Conservation (phyloP, 345 rosid species). For the Hirschfeldia incana region DNA sequence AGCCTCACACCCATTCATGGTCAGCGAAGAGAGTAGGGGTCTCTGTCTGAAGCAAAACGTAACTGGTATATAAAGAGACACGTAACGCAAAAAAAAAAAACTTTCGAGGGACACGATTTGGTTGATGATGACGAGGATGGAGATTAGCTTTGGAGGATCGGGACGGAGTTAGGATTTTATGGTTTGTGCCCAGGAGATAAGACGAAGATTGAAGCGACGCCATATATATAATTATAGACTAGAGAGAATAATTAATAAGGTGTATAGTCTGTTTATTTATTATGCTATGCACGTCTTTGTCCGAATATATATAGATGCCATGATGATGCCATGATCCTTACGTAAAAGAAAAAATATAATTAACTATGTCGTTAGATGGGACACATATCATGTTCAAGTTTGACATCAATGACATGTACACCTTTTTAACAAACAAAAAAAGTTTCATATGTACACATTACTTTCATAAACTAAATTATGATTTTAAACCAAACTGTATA, state of each 20-base stretch:
- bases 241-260: background rate
- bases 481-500: background rate
- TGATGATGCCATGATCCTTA: background rate
- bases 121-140: constrained; percentile 17
- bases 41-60: constrained; percentile 34
- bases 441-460: constrained; percentile 26
- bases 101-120: constrained; percentile 29
- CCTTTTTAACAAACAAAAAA: background rate
- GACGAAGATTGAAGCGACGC: constrained; percentile 25
- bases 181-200: constrained; percentile 20
- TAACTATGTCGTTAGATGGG: background rate
- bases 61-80: background rate
- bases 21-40: constrained; percentile 41
- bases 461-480: constrained; percentile 11
- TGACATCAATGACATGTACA: background rate
- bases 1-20: constrained; percentile 77
- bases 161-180: background rate
- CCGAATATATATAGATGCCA: background rate
- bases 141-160: constrained; percentile 12
- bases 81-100: constrained; percentile 20
- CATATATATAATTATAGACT: constrained; percentile 7
- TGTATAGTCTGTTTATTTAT: background rate
- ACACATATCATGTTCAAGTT: background rate
- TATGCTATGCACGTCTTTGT: background rate
- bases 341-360: background rate